Evolutionary conservation across 305 asterid species (phyloP).

Genomic region (Solanum chacoense): DNA sequence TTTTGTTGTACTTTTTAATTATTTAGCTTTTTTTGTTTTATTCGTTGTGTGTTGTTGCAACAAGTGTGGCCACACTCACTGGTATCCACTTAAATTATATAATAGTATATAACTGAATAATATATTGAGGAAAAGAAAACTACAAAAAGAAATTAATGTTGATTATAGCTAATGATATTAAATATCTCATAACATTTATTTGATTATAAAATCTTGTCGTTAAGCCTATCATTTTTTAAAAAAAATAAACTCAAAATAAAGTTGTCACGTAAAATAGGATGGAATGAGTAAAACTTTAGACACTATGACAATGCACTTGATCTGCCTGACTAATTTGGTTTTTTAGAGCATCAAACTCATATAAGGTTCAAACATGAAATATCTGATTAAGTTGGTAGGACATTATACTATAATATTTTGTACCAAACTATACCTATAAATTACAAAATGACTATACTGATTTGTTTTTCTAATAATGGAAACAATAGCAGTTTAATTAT

Average conservation of each 20-base stretch:
- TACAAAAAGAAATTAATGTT: neutral
- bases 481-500: neutral
- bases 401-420: neutral
- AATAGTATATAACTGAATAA: neutral
- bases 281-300: neutral
- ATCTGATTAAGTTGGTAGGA: neutral
- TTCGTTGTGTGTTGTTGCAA: neutral
- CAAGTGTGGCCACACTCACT: neutral
- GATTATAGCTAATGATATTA: neutral
- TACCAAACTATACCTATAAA: neutral
- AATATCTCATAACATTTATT: neutral
- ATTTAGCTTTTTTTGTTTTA: neutral
- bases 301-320: neutral
- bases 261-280: neutral
- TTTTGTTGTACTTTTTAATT: neutral
- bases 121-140: neutral
- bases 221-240: neutral
- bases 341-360: neutral
- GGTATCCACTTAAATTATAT: neutral
- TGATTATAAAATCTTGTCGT: neutral
- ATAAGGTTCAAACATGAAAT: neutral
- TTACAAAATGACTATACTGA: neutral
- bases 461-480: neutral
- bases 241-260: too few relatives aligned
- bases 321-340: fast-evolving